Percentiles rank a stretch among this genome's conserved stretches.
These are phyloP conservation scores for Marasmius oreades DNA, from an alignment of 1,284 basidiomycete genomes.

Conservation along the genomic window DNA sequence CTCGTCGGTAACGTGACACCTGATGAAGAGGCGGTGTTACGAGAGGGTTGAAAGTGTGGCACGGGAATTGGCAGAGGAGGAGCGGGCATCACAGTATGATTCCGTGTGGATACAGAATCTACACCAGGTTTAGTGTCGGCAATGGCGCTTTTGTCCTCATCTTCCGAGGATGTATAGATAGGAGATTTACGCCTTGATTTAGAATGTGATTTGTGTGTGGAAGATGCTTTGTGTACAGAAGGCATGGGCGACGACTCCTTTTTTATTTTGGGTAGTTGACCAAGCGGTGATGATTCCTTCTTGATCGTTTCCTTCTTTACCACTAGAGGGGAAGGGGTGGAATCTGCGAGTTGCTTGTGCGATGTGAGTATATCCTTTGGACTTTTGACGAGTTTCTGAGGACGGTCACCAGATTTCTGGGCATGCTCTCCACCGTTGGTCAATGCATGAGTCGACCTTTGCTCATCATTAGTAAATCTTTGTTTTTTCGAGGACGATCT, in stretches of 20 bases:
- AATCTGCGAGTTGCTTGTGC: slow-evolving; percentile 24
- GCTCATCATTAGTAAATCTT: not conserved
- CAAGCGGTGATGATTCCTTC: slow-evolving; percentile 30
- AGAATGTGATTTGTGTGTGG: slow-evolving; percentile 13
- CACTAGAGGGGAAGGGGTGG: slow-evolving; percentile 24
- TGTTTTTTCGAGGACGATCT: not conserved
- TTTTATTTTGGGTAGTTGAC: slow-evolving; percentile 18
- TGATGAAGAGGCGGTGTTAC: not conserved
- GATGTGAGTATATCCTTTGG: slow-evolving; percentile 15
- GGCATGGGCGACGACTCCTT: slow-evolving; percentile 17
- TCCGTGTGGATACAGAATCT: slow-evolving; percentile 15
- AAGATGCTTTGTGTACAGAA: slow-evolving; percentile 19
- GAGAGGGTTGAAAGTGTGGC: slow-evolving; percentile 5
- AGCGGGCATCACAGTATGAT: slow-evolving; percentile 17
- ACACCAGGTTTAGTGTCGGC: slow-evolving; percentile 6
- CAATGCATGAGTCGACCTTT: not conserved
- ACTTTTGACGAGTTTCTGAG: not conserved
- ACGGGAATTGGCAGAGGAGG: slow-evolving; percentile 20
- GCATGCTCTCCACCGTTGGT: not conserved
- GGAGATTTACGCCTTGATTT: slow-evolving; percentile 42
- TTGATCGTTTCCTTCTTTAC: slow-evolving; percentile 27
- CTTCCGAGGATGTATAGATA: slow-evolving; percentile 61
- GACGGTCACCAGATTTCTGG: not conserved
- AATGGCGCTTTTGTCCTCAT: slow-evolving; percentile 35
- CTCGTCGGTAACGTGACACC: too few relatives aligned